Conservation (phyloP, 345 rosid species). For the Bruguiera gymnorhiza region DNA sequence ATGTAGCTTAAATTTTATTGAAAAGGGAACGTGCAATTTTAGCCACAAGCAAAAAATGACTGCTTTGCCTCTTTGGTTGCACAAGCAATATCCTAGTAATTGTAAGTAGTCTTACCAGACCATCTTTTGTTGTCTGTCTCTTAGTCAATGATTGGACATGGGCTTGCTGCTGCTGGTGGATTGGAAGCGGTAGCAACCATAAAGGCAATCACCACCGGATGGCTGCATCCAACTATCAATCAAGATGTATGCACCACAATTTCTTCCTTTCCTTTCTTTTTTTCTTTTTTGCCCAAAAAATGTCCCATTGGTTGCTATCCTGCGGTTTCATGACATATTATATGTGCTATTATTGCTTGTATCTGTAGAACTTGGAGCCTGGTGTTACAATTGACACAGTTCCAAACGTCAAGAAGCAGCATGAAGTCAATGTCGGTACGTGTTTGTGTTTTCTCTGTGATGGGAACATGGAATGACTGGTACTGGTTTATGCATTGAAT, state of each 20-base stretch:
- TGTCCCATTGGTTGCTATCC: not conserved
- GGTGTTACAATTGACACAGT: slow-evolving; percentile 58
- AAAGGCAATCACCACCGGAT: slow-evolving; percentile 65
- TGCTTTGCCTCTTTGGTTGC: no score
- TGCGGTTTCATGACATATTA: not conserved
- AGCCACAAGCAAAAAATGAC: no score
- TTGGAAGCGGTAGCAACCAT: slow-evolving; percentile 67
- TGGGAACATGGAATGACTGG: no score
- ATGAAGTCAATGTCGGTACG: slow-evolving; percentile 55
- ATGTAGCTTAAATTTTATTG: not conserved
- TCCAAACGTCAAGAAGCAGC: slow-evolving; percentile 57
- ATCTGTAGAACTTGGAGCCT: slow-evolving; percentile 47
- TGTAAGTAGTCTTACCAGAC: no score
- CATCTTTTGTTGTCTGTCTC: not conserved
- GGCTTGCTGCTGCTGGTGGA: slow-evolving; percentile 70
- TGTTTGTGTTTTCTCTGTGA: not conserved
- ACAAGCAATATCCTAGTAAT: no score
- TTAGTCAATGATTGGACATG: slow-evolving; percentile 68
- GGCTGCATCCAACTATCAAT: slow-evolving; percentile 68
- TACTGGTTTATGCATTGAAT: no score
- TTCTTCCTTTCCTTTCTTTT: no score
- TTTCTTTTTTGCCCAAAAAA: no score
- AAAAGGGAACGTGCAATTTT: no score
- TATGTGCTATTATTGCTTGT: not conserved
- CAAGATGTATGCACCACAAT: slow-evolving; percentile 46